Conservation (phyloP, 768 basidiomycete species). For the Flagelloscypha sp. region DNA sequence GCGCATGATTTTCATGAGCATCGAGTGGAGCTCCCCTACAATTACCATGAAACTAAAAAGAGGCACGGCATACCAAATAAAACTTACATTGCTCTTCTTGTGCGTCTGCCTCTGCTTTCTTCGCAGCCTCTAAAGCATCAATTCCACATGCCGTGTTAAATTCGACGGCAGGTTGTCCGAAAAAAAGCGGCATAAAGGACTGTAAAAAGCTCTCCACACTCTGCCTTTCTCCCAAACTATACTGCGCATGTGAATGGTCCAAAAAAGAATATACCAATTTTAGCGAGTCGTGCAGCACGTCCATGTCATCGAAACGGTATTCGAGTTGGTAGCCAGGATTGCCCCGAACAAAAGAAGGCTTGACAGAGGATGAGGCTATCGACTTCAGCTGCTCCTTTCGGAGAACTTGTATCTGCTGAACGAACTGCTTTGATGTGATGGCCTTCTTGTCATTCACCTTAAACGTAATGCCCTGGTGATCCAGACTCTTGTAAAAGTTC, state of each 20-base stretch:
- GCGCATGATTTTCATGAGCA: conserved; percentile 25
- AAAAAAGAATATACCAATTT: conserved; percentile 89
- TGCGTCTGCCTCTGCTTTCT: conserved; percentile 15
- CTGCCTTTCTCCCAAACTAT: conserved; percentile 70
- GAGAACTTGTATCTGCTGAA: conserved; percentile 66
- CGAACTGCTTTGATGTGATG: conserved; percentile 78
- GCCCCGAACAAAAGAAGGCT: conserved; percentile 35
- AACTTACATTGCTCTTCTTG: too few relatives aligned
- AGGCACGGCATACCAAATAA: too few relatives aligned
- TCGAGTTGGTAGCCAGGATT: conserved; percentile 66
- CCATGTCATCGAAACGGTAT: conserved; percentile 67
- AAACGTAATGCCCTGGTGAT: conserved; percentile 92
- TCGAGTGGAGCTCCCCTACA: too few relatives aligned
- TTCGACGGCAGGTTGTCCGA: conserved; percentile 58
- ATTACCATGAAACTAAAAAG: too few relatives aligned
- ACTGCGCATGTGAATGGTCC: conserved; percentile 74
- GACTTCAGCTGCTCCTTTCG: conserved; percentile 49
- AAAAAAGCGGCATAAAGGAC: conserved; percentile 75
- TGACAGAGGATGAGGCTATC: too few relatives aligned
- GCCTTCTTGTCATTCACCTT: conserved; percentile 94
- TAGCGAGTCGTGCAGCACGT: conserved; percentile 79
- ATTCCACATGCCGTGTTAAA: conserved; percentile 56
- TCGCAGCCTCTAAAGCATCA: too few relatives aligned
- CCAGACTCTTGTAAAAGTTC: conserved; percentile 97
- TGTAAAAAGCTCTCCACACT: conserved; percentile 80